phyloP scores from a whole-genome alignment of 495 filamentous ascomycete species.

The Penicillium coffeae region DNA sequence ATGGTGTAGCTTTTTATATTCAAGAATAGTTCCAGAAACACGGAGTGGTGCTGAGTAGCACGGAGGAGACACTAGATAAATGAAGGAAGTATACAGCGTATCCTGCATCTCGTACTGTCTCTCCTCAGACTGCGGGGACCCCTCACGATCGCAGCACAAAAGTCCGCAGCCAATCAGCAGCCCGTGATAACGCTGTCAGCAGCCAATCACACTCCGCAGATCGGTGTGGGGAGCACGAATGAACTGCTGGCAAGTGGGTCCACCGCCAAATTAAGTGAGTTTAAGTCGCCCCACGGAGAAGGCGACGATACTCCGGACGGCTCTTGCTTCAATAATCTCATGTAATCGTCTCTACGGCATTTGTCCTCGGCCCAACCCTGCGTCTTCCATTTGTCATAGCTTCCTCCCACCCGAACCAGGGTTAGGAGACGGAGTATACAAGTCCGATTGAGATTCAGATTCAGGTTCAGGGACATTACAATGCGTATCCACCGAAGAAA shows the following conservation, averaged over 20 bases:
- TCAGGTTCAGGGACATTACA: no score
- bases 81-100: no score
- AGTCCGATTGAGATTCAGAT: no score
- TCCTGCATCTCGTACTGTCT: no score
- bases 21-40: neutral
- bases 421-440: no score
- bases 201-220: constrained; percentile 13
- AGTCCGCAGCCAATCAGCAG: constrained; percentile 12
- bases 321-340: no score
- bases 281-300: constrained; percentile 9
- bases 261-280: constrained; percentile 3
- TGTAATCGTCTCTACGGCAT: neutral
- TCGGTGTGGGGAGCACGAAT: neutral
- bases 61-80: no score
- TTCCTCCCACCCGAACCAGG: neutral
- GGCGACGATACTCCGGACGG: neutral
- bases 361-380: neutral
- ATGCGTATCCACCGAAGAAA: no score
- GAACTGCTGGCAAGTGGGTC: no score
- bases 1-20: no score
- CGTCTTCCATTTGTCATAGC: neutral
- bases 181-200: constrained; percentile 12
- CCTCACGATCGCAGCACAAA: neutral
- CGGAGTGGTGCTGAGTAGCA: neutral
- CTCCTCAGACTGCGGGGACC: no score